Percentiles rank a stretch among this genome's conserved stretches.
These are phyloP conservation scores for Sclerotinia borealis DNA, from an alignment of 2,329 filamentous ascomycete species.

Conservation along the genomic window DNA sequence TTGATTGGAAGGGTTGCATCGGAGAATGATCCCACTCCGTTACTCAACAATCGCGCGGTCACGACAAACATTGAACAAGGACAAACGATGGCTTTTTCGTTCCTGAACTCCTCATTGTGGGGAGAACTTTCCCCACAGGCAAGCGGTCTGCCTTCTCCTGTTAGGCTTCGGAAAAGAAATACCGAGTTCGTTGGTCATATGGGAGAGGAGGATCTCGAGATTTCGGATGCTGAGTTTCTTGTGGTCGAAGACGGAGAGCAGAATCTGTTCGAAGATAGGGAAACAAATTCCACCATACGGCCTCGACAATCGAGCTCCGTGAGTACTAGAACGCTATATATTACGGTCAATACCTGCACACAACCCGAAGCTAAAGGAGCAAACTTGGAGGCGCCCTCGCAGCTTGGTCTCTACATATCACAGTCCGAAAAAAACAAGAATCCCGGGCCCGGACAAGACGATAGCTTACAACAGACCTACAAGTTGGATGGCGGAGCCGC, in stretches of 20 bases:
- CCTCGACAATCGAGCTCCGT: conserved; percentile 18
- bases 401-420: conserved; percentile 75
- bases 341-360: conserved; percentile 80
- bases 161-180: conserved; percentile 19
- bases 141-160: conserved; percentile 33
- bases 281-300: conserved; percentile 9
- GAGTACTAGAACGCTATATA: conserved; percentile 48
- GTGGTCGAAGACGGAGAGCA: neutral
- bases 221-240: conserved; percentile 2
- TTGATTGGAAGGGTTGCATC: conserved; percentile 56
- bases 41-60: conserved; percentile 60
- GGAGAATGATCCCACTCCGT: conserved; percentile 39
- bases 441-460: conserved; percentile 50
- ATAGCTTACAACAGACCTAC: conserved; percentile 20
- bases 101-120: conserved; percentile 51
- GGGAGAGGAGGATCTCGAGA: conserved; percentile 7
- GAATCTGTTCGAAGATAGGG: neutral
- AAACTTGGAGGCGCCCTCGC: conserved; percentile 48
- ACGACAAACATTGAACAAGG: conserved; percentile 57
- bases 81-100: conserved; percentile 56
- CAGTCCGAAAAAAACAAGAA: conserved; percentile 54
- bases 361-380: conserved; percentile 50
- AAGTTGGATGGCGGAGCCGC: conserved; percentile 26
- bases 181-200: conserved; percentile 15
- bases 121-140: conserved; percentile 36